A percentile compares a stretch with the other conserved stretches of the same genome.
Evolutionary conservation across 78 protist genomes (phyloP).

Genomic region (Guillardia theta): DNA sequence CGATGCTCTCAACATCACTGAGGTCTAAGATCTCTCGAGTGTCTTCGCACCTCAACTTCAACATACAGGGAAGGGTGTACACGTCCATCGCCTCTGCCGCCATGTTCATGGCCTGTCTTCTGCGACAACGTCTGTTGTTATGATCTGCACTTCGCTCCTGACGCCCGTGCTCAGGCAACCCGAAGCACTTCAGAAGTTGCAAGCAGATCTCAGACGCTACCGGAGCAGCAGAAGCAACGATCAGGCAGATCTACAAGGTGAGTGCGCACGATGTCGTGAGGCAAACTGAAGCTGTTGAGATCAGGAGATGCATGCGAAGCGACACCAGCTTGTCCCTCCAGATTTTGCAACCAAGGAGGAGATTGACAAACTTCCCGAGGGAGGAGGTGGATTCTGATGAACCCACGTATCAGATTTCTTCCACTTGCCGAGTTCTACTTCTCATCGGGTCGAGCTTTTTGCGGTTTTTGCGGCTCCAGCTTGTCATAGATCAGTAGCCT

Average conservation of each 20-base stretch:
- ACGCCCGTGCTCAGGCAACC: neutral
- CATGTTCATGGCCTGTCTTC: constrained; percentile 2
- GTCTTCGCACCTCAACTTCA: too few relatives aligned
- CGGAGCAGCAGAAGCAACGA: neutral
- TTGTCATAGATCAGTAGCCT: neutral
- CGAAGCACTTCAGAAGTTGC: neutral
- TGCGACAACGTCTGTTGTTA: neutral
- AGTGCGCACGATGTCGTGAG: too few relatives aligned
- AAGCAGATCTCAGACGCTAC: neutral
- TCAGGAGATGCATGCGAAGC: neutral
- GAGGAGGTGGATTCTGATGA: neutral
- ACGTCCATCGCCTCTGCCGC: neutral
- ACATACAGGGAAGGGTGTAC: neutral
- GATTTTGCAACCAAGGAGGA: neutral
- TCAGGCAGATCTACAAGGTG: neutral
- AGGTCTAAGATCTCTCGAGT: too few relatives aligned
- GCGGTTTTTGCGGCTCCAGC: neutral
- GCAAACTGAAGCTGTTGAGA: too few relatives aligned
- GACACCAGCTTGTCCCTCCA: neutral
- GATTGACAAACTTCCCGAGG: neutral
- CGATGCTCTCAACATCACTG: neutral
- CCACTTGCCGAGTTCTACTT: neutral
- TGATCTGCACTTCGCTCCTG: neutral
- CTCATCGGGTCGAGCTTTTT: neutral
- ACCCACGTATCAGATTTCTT: neutral